Percentiles rank a stretch among this genome's conserved stretches.
Conservation (phyloP, 768 basidiomycete genomes). For the Boletus barrowsii region DNA sequence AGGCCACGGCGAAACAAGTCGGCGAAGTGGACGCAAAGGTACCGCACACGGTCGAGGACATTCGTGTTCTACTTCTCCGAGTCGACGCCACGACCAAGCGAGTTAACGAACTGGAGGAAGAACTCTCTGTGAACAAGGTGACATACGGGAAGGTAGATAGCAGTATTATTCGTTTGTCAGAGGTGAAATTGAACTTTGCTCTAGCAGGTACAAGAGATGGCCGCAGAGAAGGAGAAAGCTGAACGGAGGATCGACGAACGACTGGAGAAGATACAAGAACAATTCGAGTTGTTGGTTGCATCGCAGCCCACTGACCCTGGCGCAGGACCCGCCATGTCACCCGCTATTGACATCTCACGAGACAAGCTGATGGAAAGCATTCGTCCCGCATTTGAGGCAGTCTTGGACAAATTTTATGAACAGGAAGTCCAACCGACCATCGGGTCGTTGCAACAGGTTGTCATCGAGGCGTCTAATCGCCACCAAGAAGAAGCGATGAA, state of each 20-base stretch:
- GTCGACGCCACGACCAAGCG: slow-evolving; percentile 21
- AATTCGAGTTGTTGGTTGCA: slow-evolving; percentile 16
- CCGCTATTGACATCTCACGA: not conserved
- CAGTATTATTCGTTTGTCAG: not conserved
- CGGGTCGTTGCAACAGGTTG: slow-evolving; percentile 6
- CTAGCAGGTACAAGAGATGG: slow-evolving; percentile 19
- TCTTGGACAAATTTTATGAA: slow-evolving; percentile 23
- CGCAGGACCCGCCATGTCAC: not conserved
- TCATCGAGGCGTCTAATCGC: slow-evolving; percentile 14
- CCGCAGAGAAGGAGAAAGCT: slow-evolving; percentile 8
- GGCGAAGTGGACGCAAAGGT: slow-evolving; percentile 23
- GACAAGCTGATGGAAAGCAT: slow-evolving; percentile 20
- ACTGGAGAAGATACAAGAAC: slow-evolving; percentile 14
- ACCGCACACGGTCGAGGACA: slow-evolving; percentile 22
- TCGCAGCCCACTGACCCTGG: slow-evolving; percentile 1
- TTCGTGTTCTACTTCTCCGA: slow-evolving; percentile 24
- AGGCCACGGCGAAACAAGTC: slow-evolving; percentile 14
- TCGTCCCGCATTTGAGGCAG: slow-evolving; percentile 16
- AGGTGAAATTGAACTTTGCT: slow-evolving; percentile 1
- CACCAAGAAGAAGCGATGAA: slow-evolving; percentile 21
- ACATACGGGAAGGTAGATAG: slow-evolving; percentile 18
- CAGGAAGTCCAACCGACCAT: slow-evolving; percentile 21
- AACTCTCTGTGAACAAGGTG: slow-evolving; percentile 16
- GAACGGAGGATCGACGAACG: slow-evolving; percentile 13
- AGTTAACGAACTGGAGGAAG: slow-evolving; percentile 21